Evolutionary conservation across 768 basidiomycete genomes (phyloP), one percentile per base, ranked within the genome.

Genomic region (Mycena capillaripes): DNA sequence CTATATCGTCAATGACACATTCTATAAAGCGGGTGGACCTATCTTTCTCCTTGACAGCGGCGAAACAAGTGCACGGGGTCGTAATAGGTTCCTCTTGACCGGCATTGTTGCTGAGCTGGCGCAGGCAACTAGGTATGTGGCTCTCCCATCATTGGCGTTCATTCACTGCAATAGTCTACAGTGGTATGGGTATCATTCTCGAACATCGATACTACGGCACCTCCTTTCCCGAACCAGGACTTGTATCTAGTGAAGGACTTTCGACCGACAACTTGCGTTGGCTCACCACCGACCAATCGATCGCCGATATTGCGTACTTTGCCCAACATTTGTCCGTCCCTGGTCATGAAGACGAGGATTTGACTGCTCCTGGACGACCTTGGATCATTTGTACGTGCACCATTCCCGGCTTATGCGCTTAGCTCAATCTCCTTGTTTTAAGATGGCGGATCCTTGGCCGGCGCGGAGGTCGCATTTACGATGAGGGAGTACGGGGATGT

Each of bases 121-220:
- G 16, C 63, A 71, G 57, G 70, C 70, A 30, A 65, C 58, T 32
- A n/a, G 40, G 70, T 71, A 21, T 9, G 55, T 70, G 29, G 38
- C 53, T 27, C 23, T n/a, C 59, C 34, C 52, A 10, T 19, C 17
- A 38, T 62, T 27, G 11, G 29, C 23, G 29, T 58, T 42, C n/a
- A 25, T 42, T 38, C n/a, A 23, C 29, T 36, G 48, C 4, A 64
- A 32, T 32, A 38, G 53, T 23, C 40, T 58, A 32, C 60, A 70
- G 62, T 36, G 70, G 70, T 29, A 71, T 71, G 57, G 70, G 70
- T 32, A 50, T 71, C 21, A 65, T 71, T 36, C 23, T 71, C 56
- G 70, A 71, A 44, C 70, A 71, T 46, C 55, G 70, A 65, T 71
- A 71, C 62, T 71, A 71, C 57, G 70, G 70, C 38, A 65, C 63